Evolutionary conservation across 192 early-diverging fungal species (phyloP), one percentile per base, ranked within the genome.

Genomic region (Coemansia sp.): DNA sequence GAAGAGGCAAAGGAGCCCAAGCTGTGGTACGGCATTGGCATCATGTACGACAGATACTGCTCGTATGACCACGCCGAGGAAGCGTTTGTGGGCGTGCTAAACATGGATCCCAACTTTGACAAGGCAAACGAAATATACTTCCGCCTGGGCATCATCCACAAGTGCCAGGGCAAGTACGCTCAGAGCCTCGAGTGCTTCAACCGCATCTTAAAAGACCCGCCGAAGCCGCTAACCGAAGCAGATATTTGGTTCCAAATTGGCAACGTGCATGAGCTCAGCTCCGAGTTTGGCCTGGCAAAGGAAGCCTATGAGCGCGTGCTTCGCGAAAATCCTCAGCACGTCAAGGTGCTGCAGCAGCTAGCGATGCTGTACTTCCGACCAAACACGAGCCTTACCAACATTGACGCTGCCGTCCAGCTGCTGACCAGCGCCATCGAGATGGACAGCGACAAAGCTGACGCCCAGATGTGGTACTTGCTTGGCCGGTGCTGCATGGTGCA

Each of bases 211-310:
- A 67, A 74, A 21, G 82, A 82, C 14, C 94, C 94, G 12, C 95
- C 94, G n/a, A 88, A 85, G 54, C 97, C 97, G 20, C 83, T 98
- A 20, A 93, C 92, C 15, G 92, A 95, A 61, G 82, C 85, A 3
- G 97, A 99, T 66, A 93, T 99, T 40, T 95, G 92, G 93, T 99
- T 95, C 77, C 95, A 99, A 71, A 97, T 94, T 52, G 96, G 94
- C 7, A 93, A 94, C 53, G 91, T 96, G 3, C 88, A 96, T 67
- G 96, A 99, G 69, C 91, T 93, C 57, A 88, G 90, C 67, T 93
- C 92, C 38, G 92, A 99, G 77, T 87, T 82, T 37, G 69, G 56
- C 15, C 55, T 69, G 10, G 97, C 97, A 12, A 85, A 88, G 42
- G 90, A 93, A 9, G 91, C 92, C 5, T 99, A 97, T 66, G 97